Evolutionary conservation across 2,329 filamentous ascomycete species (phyloP), one percentile per base, ranked within the genome.

Genomic region (Stachybotrys echinatus): DNA sequence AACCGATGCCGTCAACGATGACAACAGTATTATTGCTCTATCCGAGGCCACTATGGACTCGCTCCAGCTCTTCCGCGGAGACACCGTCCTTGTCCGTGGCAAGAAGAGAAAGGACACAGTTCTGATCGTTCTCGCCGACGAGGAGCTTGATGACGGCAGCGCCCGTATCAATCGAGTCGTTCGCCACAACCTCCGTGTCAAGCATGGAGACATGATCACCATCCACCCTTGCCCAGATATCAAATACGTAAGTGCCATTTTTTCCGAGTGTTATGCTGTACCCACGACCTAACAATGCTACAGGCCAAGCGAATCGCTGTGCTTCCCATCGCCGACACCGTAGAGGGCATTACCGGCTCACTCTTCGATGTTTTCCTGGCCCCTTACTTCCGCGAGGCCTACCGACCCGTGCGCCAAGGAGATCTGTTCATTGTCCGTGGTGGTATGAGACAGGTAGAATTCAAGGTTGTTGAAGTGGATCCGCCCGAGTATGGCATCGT

Each of bases 21-120:
- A 99, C 77, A 99, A 99, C 85, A 97, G 94, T 57, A 95, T 97
- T 73, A 96, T 99, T 68, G 90, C 91, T 60, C 84, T 99, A 53
- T 96, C 94, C 52, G 96, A 96, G 80, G 92, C 94, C 73, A 97
- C 94, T 61, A 99, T 99, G 94, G 94, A 99, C 75, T 85, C 87
- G 54, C 87, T 99, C 58, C 91, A 96, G 78, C 87, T 99, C 55
- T 99, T 99, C 87, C 89, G 95, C 68, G 94, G 94, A 60, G 94
- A 99, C 70, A 99, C 94, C 58, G 95, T 99, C 49, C 80, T 97
- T 52, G 92, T 99, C 50, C 95, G 95, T 76, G 94, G 94, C 73
- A 99, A 99, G 85, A 99, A 97, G 88, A 85, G 94, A 74, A 96
- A 96, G 81, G 94, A 99, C 68, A 99, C 94, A 4, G 94, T 97